Evolutionary conservation across 2,329 filamentous ascomycete genomes (phyloP).

Genomic region (Ophiobolus disseminans): DNA sequence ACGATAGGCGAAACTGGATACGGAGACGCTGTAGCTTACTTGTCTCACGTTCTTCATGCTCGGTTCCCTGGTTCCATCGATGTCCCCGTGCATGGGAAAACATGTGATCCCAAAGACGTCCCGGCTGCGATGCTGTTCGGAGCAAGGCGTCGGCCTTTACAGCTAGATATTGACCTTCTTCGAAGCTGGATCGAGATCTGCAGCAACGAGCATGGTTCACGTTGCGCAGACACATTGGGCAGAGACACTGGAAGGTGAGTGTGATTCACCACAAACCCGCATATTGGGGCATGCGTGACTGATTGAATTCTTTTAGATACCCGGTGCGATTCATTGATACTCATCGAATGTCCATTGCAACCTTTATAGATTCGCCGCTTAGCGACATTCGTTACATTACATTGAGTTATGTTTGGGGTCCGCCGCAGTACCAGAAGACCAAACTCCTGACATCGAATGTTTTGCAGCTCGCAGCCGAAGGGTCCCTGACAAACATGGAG

Average conservation of each 20-base stretch:
- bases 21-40: background rate
- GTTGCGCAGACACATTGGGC: background rate
- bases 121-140: background rate
- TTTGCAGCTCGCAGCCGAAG: background rate
- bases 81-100: background rate
- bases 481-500: background rate
- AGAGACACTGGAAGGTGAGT: background rate
- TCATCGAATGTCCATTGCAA: background rate
- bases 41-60: background rate
- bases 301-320: too few relatives aligned
- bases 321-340: background rate
- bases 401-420: background rate
- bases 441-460: background rate
- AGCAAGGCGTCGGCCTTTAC: background rate
- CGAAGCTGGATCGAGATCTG: constrained; percentile 1
- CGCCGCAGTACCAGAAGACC: background rate
- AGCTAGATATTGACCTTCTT: background rate
- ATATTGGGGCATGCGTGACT: too few relatives aligned
- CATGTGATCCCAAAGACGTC: background rate
- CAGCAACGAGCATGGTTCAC: background rate
- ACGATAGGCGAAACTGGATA: background rate
- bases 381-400: background rate
- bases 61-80: background rate
- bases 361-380: background rate
- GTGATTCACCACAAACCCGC: too few relatives aligned